Conservation (phyloP, 352 stramenopile species). For the Phytopythium boreale region DNA sequence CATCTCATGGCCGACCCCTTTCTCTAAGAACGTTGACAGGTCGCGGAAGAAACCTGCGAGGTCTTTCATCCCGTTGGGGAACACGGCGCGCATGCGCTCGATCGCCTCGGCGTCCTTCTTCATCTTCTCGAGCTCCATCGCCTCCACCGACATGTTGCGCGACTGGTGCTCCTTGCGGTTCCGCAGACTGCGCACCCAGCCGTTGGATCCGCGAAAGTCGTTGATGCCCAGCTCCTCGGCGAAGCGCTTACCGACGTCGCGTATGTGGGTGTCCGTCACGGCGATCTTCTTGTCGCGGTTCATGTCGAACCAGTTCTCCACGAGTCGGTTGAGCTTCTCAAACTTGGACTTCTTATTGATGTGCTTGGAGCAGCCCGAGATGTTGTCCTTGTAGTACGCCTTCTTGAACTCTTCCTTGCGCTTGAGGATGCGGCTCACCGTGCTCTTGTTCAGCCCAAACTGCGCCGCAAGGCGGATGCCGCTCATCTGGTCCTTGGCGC, state of each 20-base stretch:
- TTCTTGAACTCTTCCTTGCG: conserved; percentile 87
- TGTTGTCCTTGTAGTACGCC: conserved; percentile 84
- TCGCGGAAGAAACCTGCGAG: conserved; percentile 76
- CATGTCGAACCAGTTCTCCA: conserved; percentile 85
- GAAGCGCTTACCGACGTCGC: conserved; percentile 69
- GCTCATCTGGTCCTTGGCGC: conserved; percentile 56
- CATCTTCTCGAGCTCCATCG: conserved; percentile 48
- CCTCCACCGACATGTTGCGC: conserved; percentile 51
- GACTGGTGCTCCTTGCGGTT: conserved; percentile 73
- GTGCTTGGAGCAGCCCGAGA: conserved; percentile 79
- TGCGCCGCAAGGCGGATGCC: conserved; percentile 69
- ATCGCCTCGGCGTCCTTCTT: conserved; percentile 76
- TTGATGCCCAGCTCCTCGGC: conserved; percentile 70
- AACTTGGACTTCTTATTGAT: conserved; percentile 90
- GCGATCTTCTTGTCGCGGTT: conserved; percentile 67
- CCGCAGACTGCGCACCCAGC: conserved; percentile 73
- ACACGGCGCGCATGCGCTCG: conserved; percentile 63
- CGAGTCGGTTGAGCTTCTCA: conserved; percentile 75
- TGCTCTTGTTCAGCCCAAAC: conserved; percentile 83
- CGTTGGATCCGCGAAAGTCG: conserved; percentile 77
- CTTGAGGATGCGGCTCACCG: conserved; percentile 81
- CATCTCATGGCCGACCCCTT: conserved; percentile 30
- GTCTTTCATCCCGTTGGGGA: conserved; percentile 73
- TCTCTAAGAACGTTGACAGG: conserved; percentile 67
- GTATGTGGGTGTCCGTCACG: conserved; percentile 72